Conservation (phyloP, 371 early-diverging fungal species). For the Massospora cicadina region DNA sequence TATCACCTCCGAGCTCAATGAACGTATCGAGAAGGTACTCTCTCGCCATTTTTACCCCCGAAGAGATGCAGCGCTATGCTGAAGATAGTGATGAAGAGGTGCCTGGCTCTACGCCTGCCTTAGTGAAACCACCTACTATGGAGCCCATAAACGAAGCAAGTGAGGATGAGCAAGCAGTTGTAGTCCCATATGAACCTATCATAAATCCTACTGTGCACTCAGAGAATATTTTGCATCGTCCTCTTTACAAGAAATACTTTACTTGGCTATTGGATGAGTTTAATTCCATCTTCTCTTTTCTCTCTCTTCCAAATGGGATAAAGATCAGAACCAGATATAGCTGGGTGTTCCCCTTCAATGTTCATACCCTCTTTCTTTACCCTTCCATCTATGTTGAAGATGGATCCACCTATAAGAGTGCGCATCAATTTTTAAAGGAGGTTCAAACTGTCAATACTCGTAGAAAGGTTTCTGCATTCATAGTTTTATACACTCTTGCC, state of each 20-base stretch:
- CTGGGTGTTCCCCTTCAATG: neutral
- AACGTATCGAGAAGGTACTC: neutral
- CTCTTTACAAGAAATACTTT: neutral
- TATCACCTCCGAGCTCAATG: neutral
- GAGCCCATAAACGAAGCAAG: no score
- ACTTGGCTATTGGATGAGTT: neutral
- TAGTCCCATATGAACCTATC: neutral
- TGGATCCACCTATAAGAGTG: neutral
- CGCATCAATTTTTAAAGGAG: conserved; percentile 20
- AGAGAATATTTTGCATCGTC: neutral
- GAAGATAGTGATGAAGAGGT: neutral
- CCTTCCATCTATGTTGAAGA: conserved; percentile 1
- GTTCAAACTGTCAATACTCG: conserved; percentile 22
- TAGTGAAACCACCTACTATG: no score
- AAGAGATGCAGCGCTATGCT: neutral
- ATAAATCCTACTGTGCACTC: neutral
- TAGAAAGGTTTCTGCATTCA: conserved; percentile 17
- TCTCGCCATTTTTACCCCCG: neutral
- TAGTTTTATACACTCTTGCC: conserved; percentile 20
- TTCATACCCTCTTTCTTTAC: neutral
- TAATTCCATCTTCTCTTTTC: neutral
- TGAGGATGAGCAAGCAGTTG: no score
- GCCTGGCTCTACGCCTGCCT: no score
- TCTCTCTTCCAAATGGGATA: neutral
- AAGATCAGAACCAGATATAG: neutral